A percentile compares a stretch with the other conserved stretches of the same genome.
Conservation (phyloP, 2,329 filamentous ascomycete genomes). For the Exophiala sp. region DNA sequence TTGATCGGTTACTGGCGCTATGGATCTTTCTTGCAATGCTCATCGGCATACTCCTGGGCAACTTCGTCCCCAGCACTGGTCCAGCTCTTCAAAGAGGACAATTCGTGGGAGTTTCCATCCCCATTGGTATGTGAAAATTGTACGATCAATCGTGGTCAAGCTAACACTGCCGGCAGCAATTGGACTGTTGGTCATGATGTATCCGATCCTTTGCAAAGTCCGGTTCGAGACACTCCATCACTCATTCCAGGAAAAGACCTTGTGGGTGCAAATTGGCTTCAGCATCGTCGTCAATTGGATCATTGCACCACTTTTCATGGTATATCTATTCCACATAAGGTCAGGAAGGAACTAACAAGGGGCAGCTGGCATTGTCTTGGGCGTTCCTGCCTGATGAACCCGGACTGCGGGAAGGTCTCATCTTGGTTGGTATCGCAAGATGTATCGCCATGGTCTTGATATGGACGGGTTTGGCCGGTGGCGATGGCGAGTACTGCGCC, state of each 20-base stretch:
- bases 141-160: not conserved
- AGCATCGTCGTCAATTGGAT: conserved; percentile 78
- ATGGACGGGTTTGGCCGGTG: conserved; percentile 71
- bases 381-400: conserved; percentile 49
- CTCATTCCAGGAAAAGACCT: conserved; percentile 52
- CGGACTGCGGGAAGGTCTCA: conserved; percentile 57
- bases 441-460: conserved; percentile 85
- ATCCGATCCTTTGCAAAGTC: conserved; percentile 83
- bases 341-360: too few species aligned
- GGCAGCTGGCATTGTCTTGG: conserved; percentile 46
- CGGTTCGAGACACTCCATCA: conserved; percentile 68
- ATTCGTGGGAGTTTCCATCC: conserved; percentile 65
- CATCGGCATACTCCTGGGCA: conserved; percentile 67
- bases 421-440: conserved; percentile 74
- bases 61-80: conserved; percentile 61
- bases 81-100: conserved; percentile 61
- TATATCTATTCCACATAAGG: conserved; percentile 38
- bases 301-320: conserved; percentile 75
- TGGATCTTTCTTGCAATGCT: conserved; percentile 78
- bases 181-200: conserved; percentile 87
- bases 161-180: conserved; percentile 51
- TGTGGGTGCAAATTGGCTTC: conserved; percentile 77
- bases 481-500: conserved; percentile 76
- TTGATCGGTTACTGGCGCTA: conserved; percentile 59
- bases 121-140: conserved; percentile 49